phyloP scores from a whole-genome alignment of 2,329 filamentous ascomycete species.

The Penicillium verrucosum region DNA sequence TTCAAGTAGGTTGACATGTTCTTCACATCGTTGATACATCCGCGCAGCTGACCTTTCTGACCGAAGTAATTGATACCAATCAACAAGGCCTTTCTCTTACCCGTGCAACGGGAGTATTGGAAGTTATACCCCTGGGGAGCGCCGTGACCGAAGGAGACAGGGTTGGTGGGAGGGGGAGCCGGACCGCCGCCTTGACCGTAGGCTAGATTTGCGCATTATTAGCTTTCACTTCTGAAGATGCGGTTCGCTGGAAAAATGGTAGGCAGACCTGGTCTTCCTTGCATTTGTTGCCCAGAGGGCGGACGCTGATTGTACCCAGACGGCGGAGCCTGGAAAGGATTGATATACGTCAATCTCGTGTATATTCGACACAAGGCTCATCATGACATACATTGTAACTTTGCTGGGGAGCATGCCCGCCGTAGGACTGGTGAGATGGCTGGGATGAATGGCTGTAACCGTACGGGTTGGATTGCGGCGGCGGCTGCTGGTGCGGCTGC shows the following conservation, averaged over 20 bases:
- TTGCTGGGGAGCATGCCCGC: conserved; percentile 29
- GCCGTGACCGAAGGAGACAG: conserved; percentile 74
- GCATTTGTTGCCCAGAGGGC: conserved; percentile 37
- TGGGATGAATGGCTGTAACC: conserved; percentile 45
- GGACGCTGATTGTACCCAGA: conserved; percentile 32
- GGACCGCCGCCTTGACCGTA: conserved; percentile 43
- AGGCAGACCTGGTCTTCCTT: conserved; percentile 40
- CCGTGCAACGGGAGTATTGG: conserved; percentile 89
- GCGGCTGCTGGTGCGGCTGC: conserved; percentile 49
- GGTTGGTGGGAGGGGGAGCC: conserved; percentile 62
- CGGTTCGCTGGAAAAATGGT: not conserved
- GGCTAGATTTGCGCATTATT: conserved; percentile 1
- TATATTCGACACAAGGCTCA: not conserved
- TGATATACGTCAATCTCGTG: conserved; percentile 13
- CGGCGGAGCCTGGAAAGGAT: conserved; percentile 23
- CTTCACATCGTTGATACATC: conserved; percentile 95
- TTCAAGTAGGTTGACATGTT: conserved; percentile 94
- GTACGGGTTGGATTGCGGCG: conserved; percentile 39
- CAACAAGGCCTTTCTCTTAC: conserved; percentile 79
- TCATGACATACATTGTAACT: conserved; percentile 37
- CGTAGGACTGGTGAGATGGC: conserved; percentile 32
- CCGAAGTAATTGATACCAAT: conserved; percentile 98
- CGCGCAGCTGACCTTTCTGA: conserved; percentile 82
- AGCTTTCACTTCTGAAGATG: not conserved
- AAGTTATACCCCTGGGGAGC: conserved; percentile 78